Evolutionary conservation across 2,329 filamentous ascomycete species (phyloP), one percentile per base, ranked within the genome.

Genomic region (Calonectria leucothoes): DNA sequence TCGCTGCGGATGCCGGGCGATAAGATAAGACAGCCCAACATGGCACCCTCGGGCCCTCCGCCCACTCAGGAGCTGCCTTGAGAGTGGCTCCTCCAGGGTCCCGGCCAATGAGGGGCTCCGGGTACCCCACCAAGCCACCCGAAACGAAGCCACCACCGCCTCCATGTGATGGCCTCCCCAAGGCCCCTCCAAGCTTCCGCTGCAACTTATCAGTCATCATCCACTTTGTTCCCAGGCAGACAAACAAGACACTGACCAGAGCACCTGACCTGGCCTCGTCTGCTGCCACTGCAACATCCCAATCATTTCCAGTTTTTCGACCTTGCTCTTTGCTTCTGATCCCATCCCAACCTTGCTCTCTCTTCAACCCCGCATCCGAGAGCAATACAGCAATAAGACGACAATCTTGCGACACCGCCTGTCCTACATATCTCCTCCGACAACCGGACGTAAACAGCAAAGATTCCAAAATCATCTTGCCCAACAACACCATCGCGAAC

Each of bases 81-180:
- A 11, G 20, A 57, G 52, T 35, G 57, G 64, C 70, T 27, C 66
- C 49, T 23, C 59, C 48, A 69, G 33, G 63, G 49, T 31, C 37
- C 31, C 33, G 45, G 57, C 78, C 77, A 80, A 79, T 80, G 70
- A 80, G 71, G 72, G 69, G 72, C 69, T 31, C 66, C 64, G 71
- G 55, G 20, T 69, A 80, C 70, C 73, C 71, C 76, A 64, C 73
- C 70, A 72, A 55, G 59, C 72, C 74, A 73, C 75, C 35, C 14
- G 23, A 33, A 35, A 27, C 11, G 27, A 42, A 70, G 67, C 59
- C 74, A 70, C 73, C 74, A 67, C 75, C 74, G 59, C 66, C 78
- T 72, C 77, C 81, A 81, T 82, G 81, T 82, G 81, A 82, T 81
- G 74, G 79, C 68, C 71, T 79, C 76, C 77, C 57, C 37, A 64